Conservation (phyloP, 1,139 yeast species). For the Suhomyces ambrosiae region DNA sequence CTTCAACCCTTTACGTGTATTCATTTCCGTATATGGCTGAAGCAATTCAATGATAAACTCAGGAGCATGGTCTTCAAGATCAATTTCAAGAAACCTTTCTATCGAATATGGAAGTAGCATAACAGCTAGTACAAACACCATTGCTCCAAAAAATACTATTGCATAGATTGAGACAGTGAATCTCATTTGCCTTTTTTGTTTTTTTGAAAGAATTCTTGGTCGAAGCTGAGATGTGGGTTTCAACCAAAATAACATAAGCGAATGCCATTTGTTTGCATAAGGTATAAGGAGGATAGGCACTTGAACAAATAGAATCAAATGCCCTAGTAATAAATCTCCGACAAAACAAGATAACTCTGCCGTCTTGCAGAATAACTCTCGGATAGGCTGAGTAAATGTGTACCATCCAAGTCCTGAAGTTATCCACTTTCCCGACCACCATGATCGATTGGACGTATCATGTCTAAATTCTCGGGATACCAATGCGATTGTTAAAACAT, state of each 20-base stretch:
- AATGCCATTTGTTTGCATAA: slow-evolving; percentile 71
- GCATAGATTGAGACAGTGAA: slow-evolving; percentile 36
- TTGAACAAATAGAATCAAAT: slow-evolving; percentile 51
- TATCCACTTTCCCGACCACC: slow-evolving; percentile 75
- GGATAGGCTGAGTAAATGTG: slow-evolving; percentile 52
- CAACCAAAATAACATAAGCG: slow-evolving; percentile 80
- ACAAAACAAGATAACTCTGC: slow-evolving; percentile 58
- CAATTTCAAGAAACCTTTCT: slow-evolving; percentile 33
- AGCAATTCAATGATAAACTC: slow-evolving; percentile 32
- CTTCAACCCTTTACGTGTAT: slow-evolving; percentile 40
- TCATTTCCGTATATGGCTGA: slow-evolving; percentile 42
- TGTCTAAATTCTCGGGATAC: slow-evolving; percentile 54
- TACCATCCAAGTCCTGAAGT: slow-evolving; percentile 55
- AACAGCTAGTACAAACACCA: slow-evolving; percentile 37
- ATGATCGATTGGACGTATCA: slow-evolving; percentile 54
- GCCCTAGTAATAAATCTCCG: slow-evolving; percentile 55
- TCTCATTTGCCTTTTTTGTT: slow-evolving; percentile 31
- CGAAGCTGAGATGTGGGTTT: slow-evolving; percentile 59
- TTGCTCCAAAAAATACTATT: slow-evolving; percentile 41
- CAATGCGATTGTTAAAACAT: slow-evolving; percentile 37
- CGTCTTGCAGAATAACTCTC: slow-evolving; percentile 57
- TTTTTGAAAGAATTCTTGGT: slow-evolving; percentile 40
- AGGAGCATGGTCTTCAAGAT: slow-evolving; percentile 42
- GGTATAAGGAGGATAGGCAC: slow-evolving; percentile 58
- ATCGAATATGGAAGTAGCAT: slow-evolving; percentile 46